Evolutionary conservation across 2,329 filamentous ascomycete species (phyloP).

Genomic region (Stylonectria norvegica): DNA sequence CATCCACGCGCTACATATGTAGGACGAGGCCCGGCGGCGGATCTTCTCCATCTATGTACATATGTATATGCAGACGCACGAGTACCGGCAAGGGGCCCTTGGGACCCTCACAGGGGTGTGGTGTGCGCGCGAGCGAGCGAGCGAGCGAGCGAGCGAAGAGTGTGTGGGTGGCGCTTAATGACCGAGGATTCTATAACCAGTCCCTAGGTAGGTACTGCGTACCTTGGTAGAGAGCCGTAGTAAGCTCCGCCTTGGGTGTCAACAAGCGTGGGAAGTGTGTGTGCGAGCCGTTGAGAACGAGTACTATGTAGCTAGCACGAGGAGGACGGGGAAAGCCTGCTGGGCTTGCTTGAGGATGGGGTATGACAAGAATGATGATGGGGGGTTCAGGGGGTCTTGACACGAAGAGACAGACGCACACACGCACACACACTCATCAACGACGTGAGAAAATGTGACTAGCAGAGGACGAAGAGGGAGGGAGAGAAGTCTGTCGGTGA

Average conservation of each 20-base stretch:
- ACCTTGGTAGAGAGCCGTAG: no score
- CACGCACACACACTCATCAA: conserved; percentile 5
- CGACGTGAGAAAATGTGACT: not conserved
- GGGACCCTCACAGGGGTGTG: conserved; percentile 13
- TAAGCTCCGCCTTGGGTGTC: no score
- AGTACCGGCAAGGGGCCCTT: conserved; percentile 24
- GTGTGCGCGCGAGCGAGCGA: conserved; percentile 5
- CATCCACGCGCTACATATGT: conserved; percentile 27
- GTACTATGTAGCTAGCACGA: conserved; percentile 12
- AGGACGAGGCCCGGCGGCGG: conserved; percentile 22
- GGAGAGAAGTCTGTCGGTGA: conserved; percentile 12
- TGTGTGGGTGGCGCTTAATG: not conserved
- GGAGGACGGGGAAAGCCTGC: conserved; percentile 20
- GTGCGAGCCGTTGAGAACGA: not conserved
- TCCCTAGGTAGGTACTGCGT: no score
- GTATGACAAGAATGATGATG: conserved; percentile 22
- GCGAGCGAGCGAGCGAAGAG: not conserved
- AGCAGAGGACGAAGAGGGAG: not conserved
- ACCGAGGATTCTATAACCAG: not conserved
- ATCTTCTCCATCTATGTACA: conserved; percentile 22
- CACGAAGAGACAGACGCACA: conserved; percentile 5
- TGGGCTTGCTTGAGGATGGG: conserved; percentile 19
- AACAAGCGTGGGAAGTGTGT: not conserved
- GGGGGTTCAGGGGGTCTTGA: conserved; percentile 13
- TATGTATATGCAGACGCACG: conserved; percentile 22